Conservation (phyloP, 768 basidiomycete species). For the Holtermanniella nyarrowii region DNA sequence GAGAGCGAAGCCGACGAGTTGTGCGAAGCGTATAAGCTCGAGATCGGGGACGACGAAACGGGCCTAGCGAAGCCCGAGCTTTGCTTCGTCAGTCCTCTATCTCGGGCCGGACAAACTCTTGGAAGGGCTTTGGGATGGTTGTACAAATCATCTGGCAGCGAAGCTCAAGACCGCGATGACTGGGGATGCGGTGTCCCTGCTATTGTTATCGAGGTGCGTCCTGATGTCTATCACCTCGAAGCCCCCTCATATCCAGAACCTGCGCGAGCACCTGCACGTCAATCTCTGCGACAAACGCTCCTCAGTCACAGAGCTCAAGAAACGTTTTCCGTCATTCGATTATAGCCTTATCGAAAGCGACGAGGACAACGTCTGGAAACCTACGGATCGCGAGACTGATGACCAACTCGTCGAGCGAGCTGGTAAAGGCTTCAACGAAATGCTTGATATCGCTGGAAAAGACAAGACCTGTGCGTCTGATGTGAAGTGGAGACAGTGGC, state of each 20-base stretch:
- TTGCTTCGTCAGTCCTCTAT: conserved; percentile 18
- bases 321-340: conserved; percentile 13
- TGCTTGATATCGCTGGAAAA: conserved; percentile 3
- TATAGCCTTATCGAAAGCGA: conserved; percentile 10
- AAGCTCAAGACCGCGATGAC: neutral
- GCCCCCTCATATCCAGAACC: conserved; percentile 7
- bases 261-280: conserved; percentile 23
- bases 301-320: conserved; percentile 1
- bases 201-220: neutral
- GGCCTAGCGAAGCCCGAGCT: conserved; percentile 7
- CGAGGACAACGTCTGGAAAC: conserved; percentile 10
- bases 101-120: conserved; percentile 13
- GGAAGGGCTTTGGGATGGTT: conserved; percentile 22
- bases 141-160: too few species aligned
- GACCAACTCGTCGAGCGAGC: conserved; percentile 14
- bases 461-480: conserved; percentile 1
- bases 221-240: neutral
- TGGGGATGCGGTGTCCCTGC: neutral
- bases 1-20: neutral
- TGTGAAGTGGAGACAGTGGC: neutral
- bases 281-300: conserved; percentile 13
- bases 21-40: too few species aligned
- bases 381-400: conserved; percentile 15
- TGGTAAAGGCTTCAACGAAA: conserved; percentile 12
- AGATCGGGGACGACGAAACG: too few species aligned